Percentiles rank a stretch among this genome's conserved stretches.
phyloP scores from a whole-genome alignment of 164 flowering plant species.

The Akebia trifoliata region DNA sequence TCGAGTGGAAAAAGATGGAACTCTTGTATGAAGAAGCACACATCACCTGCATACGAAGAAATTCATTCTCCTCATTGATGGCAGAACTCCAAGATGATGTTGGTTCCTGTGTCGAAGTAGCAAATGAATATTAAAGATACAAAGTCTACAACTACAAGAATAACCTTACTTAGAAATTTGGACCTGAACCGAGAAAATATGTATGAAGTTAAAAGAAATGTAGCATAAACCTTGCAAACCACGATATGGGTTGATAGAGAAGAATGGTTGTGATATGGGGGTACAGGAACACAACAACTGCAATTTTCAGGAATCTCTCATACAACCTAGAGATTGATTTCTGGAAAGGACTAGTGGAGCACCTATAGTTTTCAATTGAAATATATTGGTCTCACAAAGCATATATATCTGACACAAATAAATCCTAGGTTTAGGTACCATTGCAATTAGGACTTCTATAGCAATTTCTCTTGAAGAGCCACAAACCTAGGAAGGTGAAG shows the following conservation, averaged over 20 bases:
- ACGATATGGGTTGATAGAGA: too few relatives aligned
- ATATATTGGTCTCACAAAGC: too few relatives aligned
- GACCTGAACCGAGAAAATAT: neutral
- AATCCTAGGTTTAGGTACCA: neutral
- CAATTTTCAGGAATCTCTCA: too few relatives aligned
- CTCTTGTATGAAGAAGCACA: conserved; percentile 4
- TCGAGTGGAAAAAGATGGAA: neutral
- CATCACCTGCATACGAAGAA: conserved; percentile 84
- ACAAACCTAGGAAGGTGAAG: neutral
- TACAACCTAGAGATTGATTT: too few relatives aligned
- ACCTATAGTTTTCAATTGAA: neutral
- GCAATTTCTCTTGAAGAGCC: too few relatives aligned
- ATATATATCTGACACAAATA: neutral
- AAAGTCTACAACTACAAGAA: neutral
- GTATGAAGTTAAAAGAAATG: too few relatives aligned
- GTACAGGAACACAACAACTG: too few relatives aligned
- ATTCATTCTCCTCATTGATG: conserved; percentile 72
- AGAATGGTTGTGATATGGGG: too few relatives aligned
- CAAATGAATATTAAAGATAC: neutral
- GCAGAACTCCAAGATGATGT: conserved; percentile 49
- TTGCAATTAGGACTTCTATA: too few relatives aligned
- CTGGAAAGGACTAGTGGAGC: neutral
- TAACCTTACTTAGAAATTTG: neutral
- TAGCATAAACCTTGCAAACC: too few relatives aligned
- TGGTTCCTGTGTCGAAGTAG: conserved; percentile 36